Evolutionary conservation across 352 stramenopile species (phyloP), one percentile per base, ranked within the genome.

Genomic region (Phytophthora rubi): DNA sequence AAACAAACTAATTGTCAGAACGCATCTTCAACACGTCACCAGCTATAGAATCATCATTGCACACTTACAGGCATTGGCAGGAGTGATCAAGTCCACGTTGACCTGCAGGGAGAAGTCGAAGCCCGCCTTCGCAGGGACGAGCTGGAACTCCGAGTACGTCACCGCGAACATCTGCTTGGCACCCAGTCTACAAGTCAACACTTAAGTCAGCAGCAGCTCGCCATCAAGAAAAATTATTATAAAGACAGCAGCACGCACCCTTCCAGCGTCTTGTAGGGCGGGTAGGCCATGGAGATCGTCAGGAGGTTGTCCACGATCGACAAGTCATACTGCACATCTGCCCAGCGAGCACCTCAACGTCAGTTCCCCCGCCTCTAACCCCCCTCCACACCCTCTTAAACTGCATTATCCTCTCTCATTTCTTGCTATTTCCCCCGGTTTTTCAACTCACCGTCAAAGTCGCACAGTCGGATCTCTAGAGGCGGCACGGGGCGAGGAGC

Each of bases 241-340:
- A 42, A 12, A 15, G 6, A 42, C 35, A 55, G 28, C 12, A 58
- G 1, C 15, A 63, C 61, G 13, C 23, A 94, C 86, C 77, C 77
- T 67, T 89, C 82, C 37, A 94, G 59, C 39, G 75, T 64, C 75
- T 92, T 90, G 76, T 86, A 93, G 12, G 86, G 86, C 49, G 86
- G 80, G 63, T 95, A 95, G 51, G 83, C 81, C 68, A 95, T 83
- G 23, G 86, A 93, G 60, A 95, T 70, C 23, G 85, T 84, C 48
- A 95, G 68, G 63, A 75, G 67, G 65, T 83, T 89, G 64, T 86
- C 75, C 32, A 59, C 81, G 58, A 95, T 94, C 28, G 86, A 94
- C 62, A 94, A 68, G 60, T 93, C 83, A 69, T 94, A 93, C 73
- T 95, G 86, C 51, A 92, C 85, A 77, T 95, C 88, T 92, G 55